A percentile compares a stretch with the other conserved stretches of the same genome.
Conservation (phyloP, 2,329 filamentous ascomycete species). For the Trichoderma pleuroti region DNA sequence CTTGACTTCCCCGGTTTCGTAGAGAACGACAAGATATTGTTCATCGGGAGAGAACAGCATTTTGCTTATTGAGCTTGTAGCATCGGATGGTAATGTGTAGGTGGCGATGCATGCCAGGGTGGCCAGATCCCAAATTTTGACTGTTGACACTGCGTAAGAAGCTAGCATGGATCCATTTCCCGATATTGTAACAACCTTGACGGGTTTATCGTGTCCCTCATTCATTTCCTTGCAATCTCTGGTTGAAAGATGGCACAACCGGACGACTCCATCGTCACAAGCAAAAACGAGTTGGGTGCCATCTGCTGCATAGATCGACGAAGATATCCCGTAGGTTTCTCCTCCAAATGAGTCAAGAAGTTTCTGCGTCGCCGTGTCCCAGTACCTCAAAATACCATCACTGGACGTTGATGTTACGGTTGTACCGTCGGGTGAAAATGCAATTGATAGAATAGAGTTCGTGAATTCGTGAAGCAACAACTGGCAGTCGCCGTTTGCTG, state of each 20-base stretch:
- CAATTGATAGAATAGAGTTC: background rate
- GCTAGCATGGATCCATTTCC: background rate
- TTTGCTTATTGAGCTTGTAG: background rate
- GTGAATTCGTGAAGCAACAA: background rate
- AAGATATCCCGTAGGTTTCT: background rate
- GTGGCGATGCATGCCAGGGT: background rate
- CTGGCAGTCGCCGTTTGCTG: background rate
- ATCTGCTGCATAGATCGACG: background rate
- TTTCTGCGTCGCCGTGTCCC: background rate
- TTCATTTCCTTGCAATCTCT: background rate
- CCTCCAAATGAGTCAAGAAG: background rate
- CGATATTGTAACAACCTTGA: background rate
- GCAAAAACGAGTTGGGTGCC: background rate
- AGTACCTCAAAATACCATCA: background rate
- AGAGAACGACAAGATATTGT: background rate
- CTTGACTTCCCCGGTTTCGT: background rate
- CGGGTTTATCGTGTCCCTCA: background rate
- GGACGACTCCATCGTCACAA: background rate
- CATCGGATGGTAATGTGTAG: background rate
- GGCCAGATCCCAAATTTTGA: background rate
- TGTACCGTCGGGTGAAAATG: background rate
- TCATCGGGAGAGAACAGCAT: background rate
- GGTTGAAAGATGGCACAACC: background rate
- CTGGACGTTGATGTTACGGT: background rate
- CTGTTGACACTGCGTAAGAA: background rate